Conservation (phyloP, 805 yeast genomes). For the Aciculoconidium aculeatum region DNA sequence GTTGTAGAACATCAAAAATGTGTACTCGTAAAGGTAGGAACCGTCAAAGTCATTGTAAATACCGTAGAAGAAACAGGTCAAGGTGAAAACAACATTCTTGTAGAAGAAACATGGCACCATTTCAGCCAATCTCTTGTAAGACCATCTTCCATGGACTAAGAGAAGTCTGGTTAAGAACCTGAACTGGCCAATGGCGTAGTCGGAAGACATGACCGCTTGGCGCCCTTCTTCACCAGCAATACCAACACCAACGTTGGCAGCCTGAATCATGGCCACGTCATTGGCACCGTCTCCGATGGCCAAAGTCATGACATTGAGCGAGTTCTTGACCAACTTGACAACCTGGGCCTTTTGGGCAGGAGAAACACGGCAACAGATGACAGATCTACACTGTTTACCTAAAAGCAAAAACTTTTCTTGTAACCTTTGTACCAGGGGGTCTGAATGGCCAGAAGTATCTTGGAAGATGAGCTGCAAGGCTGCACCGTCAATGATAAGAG, state of each 20-base stretch:
- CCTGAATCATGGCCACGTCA: constrained; percentile 88
- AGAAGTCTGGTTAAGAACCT: constrained; percentile 62
- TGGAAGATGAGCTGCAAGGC: constrained; percentile 51
- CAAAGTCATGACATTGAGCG: constrained; percentile 73
- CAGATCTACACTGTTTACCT: constrained; percentile 78
- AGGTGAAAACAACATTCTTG: constrained; percentile 69
- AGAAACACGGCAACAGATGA: constrained; percentile 80
- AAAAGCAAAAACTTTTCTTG: constrained; percentile 53
- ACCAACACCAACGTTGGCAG: constrained; percentile 85
- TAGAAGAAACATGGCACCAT: constrained; percentile 80
- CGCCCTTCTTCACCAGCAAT: constrained; percentile 91
- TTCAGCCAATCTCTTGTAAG: constrained; percentile 73
- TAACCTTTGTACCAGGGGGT: constrained; percentile 14
- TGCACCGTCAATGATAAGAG: constrained; percentile 75
- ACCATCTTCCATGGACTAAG: constrained; percentile 82
- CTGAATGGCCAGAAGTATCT: constrained; percentile 33
- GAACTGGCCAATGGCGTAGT: constrained; percentile 81
- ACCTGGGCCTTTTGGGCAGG: constrained; percentile 87
- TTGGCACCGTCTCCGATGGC: constrained; percentile 89
- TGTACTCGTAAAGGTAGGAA: constrained; percentile 69
- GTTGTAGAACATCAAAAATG: constrained; percentile 74
- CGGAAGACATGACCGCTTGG: constrained; percentile 85
- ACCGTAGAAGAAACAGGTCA: constrained; percentile 78
- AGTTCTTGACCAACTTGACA: constrained; percentile 68
- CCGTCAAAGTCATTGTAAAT: constrained; percentile 73